Evolutionary conservation across 345 rosid genomes (phyloP).

Genomic region (Aethionema arabicum): DNA sequence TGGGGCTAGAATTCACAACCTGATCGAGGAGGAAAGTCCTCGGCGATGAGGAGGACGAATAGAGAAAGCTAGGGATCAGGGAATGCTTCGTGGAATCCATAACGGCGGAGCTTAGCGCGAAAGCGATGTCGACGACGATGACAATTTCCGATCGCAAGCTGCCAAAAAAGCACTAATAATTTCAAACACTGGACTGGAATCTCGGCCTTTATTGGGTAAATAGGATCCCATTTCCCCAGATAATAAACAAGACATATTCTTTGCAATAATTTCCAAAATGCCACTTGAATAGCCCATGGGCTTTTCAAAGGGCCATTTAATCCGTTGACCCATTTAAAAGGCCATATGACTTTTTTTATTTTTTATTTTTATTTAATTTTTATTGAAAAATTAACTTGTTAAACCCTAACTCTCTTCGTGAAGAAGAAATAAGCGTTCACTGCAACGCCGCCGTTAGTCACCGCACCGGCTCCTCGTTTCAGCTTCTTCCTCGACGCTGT

Average conservation of each 20-base stretch:
- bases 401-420: conserved; percentile 31
- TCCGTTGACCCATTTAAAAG: conserved; percentile 32
- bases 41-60: conserved; percentile 45
- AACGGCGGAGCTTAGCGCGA: conserved; percentile 25
- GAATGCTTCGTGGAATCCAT: conserved; percentile 61
- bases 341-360: not conserved
- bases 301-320: conserved; percentile 27
- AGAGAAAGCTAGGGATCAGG: conserved; percentile 70
- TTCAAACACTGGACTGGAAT: not conserved
- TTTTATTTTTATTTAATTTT: not conserved
- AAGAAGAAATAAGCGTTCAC: conserved; percentile 6
- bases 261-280: conserved; percentile 9
- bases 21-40: conserved; percentile 40
- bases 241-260: conserved; percentile 25
- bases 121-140: not conserved
- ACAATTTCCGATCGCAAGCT: conserved; percentile 37
- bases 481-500: conserved; percentile 7
- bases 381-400: conserved; percentile 15
- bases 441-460: conserved; percentile 28
- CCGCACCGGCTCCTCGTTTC: conserved; percentile 14
- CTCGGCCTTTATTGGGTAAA: conserved; percentile 43
- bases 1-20: conserved; percentile 37
- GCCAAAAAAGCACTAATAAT: conserved; percentile 32
- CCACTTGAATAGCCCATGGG: conserved; percentile 38
- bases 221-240: not conserved